Percentiles rank a stretch among this genome's conserved stretches.
phyloP scores from a whole-genome alignment of 192 early-diverging fungal species.

The Backusella luteola region DNA sequence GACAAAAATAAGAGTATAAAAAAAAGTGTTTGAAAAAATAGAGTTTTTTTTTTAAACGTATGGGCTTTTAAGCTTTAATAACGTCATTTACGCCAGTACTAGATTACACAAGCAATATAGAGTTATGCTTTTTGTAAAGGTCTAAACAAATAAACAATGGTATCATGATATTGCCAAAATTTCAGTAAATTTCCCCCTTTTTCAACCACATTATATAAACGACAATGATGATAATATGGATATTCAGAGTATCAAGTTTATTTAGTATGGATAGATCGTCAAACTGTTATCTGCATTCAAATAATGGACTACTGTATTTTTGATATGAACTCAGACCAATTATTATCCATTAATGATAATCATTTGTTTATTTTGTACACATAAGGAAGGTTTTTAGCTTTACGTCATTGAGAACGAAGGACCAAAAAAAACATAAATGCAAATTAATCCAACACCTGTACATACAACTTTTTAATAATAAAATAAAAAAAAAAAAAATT shows the following conservation, averaged over 20 bases:
- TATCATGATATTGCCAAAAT: not conserved
- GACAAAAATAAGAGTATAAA: not conserved
- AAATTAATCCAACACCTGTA: not conserved
- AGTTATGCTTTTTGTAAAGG: slow-evolving; percentile 1
- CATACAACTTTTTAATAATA: not conserved
- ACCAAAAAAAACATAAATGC: not conserved
- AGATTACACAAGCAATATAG: not conserved
- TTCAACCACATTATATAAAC: not conserved
- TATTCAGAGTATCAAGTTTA: not conserved
- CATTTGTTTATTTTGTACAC: not conserved
- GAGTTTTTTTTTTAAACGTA: not conserved
- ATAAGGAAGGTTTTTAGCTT: not conserved
- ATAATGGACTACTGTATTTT: not conserved
- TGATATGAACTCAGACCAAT: not conserved
- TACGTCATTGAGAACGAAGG: not conserved
- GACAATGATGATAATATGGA: not conserved
- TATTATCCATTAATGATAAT: not conserved
- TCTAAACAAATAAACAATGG: not conserved
- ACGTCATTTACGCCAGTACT: not conserved
- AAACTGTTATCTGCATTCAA: not conserved
- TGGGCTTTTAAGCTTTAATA: not conserved
- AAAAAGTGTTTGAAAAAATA: not conserved
- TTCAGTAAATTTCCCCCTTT: not conserved
- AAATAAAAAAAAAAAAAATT: not conserved
- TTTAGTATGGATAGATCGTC: not conserved